Evolutionary conservation across 768 basidiomycete genomes (phyloP).

Genomic region (Multifurca ochricompacta): DNA sequence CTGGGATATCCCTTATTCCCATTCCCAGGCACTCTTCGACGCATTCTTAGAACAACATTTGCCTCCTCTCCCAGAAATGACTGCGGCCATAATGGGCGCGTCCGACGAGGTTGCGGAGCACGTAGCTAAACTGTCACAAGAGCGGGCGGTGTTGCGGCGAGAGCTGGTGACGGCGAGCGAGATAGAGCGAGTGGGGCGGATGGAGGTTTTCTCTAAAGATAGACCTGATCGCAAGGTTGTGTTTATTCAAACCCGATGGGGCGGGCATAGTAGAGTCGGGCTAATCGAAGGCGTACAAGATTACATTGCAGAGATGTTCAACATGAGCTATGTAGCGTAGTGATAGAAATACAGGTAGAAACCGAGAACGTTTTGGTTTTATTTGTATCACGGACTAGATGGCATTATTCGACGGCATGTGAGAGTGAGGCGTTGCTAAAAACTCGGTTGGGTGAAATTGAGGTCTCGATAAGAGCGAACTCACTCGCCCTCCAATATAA

Average conservation of each 20-base stretch:
- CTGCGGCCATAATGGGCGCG: slow-evolving; percentile 25
- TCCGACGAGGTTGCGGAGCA: slow-evolving; percentile 37
- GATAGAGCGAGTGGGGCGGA: slow-evolving; percentile 41
- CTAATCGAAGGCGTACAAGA: slow-evolving; percentile 65
- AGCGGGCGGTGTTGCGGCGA: slow-evolving; percentile 36
- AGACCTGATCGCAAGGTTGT: slow-evolving; percentile 37
- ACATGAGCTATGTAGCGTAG: slow-evolving; percentile 5
- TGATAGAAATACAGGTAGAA: not conserved
- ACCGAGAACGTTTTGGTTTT: not conserved
- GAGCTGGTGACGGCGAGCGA: slow-evolving; percentile 38
- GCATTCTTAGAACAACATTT: slow-evolving; percentile 56
- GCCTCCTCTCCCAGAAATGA: slow-evolving; percentile 33
- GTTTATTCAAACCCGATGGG: slow-evolving; percentile 49
- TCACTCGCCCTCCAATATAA: too few relatives aligned
- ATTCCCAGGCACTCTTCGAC: slow-evolving; percentile 62
- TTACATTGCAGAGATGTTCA: slow-evolving; percentile 31
- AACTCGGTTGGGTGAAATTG: too few relatives aligned
- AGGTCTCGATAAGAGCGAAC: too few relatives aligned
- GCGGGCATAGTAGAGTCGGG: slow-evolving; percentile 54
- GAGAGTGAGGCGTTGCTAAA: too few relatives aligned
- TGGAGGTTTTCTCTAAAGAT: slow-evolving; percentile 45
- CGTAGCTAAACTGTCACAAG: slow-evolving; percentile 32
- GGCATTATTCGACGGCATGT: too few relatives aligned
- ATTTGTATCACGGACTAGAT: not conserved
- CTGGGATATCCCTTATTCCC: slow-evolving; percentile 59